Evolutionary conservation across 1,284 basidiomycete species (phyloP), one percentile per base, ranked within the genome.

Genomic region (Golubevia pallescens): DNA sequence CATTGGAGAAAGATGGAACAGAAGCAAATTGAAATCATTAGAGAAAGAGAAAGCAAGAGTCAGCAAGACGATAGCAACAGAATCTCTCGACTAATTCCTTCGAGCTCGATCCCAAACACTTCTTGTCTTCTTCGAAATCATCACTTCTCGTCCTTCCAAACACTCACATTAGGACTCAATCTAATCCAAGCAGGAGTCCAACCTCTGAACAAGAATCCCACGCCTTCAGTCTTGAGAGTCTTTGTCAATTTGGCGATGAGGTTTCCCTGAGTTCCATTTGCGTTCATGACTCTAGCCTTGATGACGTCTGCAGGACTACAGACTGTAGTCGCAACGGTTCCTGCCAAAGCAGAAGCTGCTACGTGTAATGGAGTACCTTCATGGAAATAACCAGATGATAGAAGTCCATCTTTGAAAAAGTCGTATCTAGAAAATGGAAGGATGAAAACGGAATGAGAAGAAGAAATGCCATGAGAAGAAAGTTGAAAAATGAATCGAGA

Each of bases 101-200:
- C 52, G 19, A 62, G 34, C 24, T 20, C 28, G 28, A 28, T 28
- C 28, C 28, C 28, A 28, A 28, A 28, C 28, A 28, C 28, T 28
- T 28, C 28, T 28, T 28, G 55, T 57, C 14, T 57, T n/a, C 10
- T 13, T 10, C 10, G n/a, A 57, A 57, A n/a, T 24, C 42, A 48
- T 48, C 42, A 13, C 8, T 48, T 13, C 42, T 48, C 42, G 16
- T 48, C 42, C 16, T 48, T 48, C 42, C 8, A 48, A 48, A 10
- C 8, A 48, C 42, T 68, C 66, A 67, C 61, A 53, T 84, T 78
- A 2, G 82, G 82, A n/a, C 71, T 69, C 28, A 84, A 63, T 6
- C 82, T 64, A 62, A 84, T 87, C 87, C 88, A 88, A 0, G 88
- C 87, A 3, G 88, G 88, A 7, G 88, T 86, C 88, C 88, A 89